A percentile compares a stretch with the other conserved stretches of the same genome.
Conservation (phyloP, 2,329 filamentous ascomycete species). For the Byssochlamys sp. region DNA sequence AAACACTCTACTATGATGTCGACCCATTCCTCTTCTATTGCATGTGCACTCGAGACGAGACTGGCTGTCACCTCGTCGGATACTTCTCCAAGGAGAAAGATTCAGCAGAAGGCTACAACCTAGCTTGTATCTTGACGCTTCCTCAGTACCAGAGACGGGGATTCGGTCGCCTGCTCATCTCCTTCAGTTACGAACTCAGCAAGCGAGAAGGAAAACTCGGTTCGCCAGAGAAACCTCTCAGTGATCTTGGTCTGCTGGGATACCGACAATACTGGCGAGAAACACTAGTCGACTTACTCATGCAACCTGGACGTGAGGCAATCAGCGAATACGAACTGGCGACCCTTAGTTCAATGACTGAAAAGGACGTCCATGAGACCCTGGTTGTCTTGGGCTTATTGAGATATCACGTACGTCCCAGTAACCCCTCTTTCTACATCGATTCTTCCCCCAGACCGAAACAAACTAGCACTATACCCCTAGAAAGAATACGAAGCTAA, state of each 20-base stretch:
- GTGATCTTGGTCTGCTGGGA: constrained; percentile 81
- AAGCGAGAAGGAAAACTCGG: constrained; percentile 92
- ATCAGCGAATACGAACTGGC: constrained; percentile 82
- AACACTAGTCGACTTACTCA: constrained; percentile 77
- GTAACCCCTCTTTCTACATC: not conserved
- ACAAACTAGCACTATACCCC: no score
- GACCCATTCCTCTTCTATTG: constrained; percentile 97
- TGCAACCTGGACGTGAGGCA: constrained; percentile 55
- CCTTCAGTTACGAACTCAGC: constrained; percentile 93
- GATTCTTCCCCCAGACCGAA: not conserved
- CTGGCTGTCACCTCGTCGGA: constrained; percentile 93
- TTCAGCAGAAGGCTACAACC: constrained; percentile 90
- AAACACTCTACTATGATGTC: constrained; percentile 95
- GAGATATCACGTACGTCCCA: constrained; percentile 59
- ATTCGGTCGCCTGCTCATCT: constrained; percentile 84
- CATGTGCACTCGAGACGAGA: constrained; percentile 84
- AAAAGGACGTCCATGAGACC: constrained; percentile 89
- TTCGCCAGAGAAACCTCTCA: constrained; percentile 91
- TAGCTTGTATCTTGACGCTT: constrained; percentile 92
- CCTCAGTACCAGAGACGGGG: constrained; percentile 94
- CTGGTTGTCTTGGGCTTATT: constrained; percentile 90
- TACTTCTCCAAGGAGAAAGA: constrained; percentile 99
- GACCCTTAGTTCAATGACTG: constrained; percentile 79
- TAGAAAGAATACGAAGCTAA: constrained; percentile 8
- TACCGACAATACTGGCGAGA: constrained; percentile 98